Percentiles rank a stretch among this genome's conserved stretches.
phyloP scores from a whole-genome alignment of 768 basidiomycete species.

The Rhizopogon vesiculosus region DNA sequence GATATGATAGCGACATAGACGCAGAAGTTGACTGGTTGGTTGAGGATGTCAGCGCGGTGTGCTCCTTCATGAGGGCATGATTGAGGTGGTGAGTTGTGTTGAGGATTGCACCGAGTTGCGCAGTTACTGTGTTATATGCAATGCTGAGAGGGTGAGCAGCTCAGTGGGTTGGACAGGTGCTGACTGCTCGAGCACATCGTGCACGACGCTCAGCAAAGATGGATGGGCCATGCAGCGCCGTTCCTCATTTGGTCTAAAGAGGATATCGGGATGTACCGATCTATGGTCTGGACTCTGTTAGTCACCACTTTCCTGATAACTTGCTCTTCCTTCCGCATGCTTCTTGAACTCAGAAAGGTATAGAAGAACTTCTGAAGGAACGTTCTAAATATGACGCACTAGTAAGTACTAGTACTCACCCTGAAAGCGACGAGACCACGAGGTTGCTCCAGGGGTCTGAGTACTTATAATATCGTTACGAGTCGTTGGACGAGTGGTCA shows the following conservation, averaged over 20 bases:
- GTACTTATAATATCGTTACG: background rate
- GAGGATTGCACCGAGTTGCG: conserved; percentile 46
- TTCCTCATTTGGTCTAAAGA: background rate
- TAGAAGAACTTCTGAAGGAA: too few species aligned
- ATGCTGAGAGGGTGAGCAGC: conserved; percentile 22
- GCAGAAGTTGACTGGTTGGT: conserved; percentile 20
- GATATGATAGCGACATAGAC: conserved; percentile 14
- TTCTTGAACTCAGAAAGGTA: too few species aligned
- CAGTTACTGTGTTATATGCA: conserved; percentile 11
- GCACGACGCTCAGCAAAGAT: conserved; percentile 21
- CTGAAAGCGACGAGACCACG: background rate
- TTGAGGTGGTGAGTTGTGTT: conserved; percentile 48
- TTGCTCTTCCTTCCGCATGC: too few species aligned
- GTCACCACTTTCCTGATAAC: too few species aligned
- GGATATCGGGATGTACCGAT: too few species aligned
- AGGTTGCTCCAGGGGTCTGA: background rate
- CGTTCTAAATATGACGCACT: too few species aligned
- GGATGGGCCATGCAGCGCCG: conserved; percentile 8
- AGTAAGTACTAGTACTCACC: too few species aligned
- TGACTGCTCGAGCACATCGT: conserved; percentile 25
- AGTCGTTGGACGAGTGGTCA: background rate
- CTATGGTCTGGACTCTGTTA: too few species aligned
- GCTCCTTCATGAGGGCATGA: conserved; percentile 61
- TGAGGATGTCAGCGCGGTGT: conserved; percentile 37
- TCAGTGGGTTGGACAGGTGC: conserved; percentile 15